These are phyloP conservation scores for Neltuma alba DNA, from an alignment of 306 rosid genomes.

Conservation along the genomic window DNA sequence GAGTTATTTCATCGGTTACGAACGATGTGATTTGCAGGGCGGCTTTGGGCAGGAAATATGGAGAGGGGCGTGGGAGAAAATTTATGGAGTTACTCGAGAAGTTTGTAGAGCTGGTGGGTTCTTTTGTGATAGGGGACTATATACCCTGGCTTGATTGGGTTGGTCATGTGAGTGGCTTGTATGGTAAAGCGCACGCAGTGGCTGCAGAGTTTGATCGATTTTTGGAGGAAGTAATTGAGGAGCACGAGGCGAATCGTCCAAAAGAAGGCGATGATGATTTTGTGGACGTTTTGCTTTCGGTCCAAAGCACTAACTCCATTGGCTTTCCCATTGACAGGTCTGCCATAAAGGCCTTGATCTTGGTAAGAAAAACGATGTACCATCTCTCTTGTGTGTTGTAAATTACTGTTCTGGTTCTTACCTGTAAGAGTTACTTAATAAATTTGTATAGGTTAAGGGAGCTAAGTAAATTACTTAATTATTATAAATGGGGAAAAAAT, in stretches of 20 bases:
- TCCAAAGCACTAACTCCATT: conserved; percentile 33
- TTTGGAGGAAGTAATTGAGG: conserved; percentile 51
- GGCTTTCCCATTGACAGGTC: conserved; percentile 51
- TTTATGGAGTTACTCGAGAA: conserved; percentile 43
- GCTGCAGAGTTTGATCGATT: conserved; percentile 49
- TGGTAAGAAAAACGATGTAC: conserved; percentile 39
- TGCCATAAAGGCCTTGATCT: conserved; percentile 52
- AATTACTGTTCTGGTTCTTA: no score
- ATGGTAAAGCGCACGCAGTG: conserved; percentile 41
- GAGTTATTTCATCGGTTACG: conserved; percentile 20
- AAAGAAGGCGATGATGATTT: conserved; percentile 35
- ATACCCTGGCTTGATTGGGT: conserved; percentile 64
- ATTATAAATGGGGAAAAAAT: no score
- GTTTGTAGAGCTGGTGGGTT: conserved; percentile 43
- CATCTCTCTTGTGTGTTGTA: not conserved
- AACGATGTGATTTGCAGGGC: conserved; percentile 55
- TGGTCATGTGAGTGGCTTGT: conserved; percentile 38
- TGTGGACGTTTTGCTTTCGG: conserved; percentile 57
- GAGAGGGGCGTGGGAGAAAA: conserved; percentile 25
- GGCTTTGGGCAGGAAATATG: conserved; percentile 58
- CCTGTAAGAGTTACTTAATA: no score
- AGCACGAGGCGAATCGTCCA: conserved; percentile 33
- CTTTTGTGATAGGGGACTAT: conserved; percentile 46
- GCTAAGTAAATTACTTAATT: no score
- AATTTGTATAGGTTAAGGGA: no score